Evolutionary conservation across 2,329 filamentous ascomycete species (phyloP), one percentile per base, ranked within the genome.

Genomic region (Cytospora schulzeri): DNA sequence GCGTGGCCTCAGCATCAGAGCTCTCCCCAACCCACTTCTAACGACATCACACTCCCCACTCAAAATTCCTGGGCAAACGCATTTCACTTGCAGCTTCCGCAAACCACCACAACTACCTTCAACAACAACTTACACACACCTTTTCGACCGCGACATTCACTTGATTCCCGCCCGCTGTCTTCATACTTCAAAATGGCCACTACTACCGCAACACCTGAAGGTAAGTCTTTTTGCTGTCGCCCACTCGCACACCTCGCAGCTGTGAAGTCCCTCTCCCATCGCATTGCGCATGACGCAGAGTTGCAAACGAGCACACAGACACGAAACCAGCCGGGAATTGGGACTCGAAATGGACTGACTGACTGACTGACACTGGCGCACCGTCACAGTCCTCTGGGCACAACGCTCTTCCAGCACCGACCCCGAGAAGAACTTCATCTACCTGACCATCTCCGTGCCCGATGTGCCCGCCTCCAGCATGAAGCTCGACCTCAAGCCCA

Each of bases 371-470:
- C 50, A 63, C 29, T 35, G 57, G 52, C 50, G 26, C 15, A 52
- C 28, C 9, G 54, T 45, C 41, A 38, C 74, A 98, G 95, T 99
- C 73, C 91, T 93, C 79, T 99, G 95, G 95, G 94, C 95, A 70
- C 95, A 99, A 84, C 93, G 95, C 84, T 98, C 94, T 55, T 95
- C 89, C 75, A 82, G 79, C 72, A 83, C 83, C 71, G 93, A 97
- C 62, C 77, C 91, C 63, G 85, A 89, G 77, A 96, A 93, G 84
- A 99, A 99, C 86, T 91, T 92, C 82, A 82, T 99, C 84, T 96
- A 93, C 83, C 86, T 99, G 71, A 96, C 92, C 76, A 92, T 99
- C 81, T 86, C 87, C 73, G 93, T 93, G 58, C 87, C 93, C 71
- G 95, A 99, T 77, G 90, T 97, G 53, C 82, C 91, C 71, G 83